A percentile compares a stretch with the other conserved stretches of the same genome.
phyloP scores from a whole-genome alignment of 805 yeast species.

The Candida morakotiae region DNA sequence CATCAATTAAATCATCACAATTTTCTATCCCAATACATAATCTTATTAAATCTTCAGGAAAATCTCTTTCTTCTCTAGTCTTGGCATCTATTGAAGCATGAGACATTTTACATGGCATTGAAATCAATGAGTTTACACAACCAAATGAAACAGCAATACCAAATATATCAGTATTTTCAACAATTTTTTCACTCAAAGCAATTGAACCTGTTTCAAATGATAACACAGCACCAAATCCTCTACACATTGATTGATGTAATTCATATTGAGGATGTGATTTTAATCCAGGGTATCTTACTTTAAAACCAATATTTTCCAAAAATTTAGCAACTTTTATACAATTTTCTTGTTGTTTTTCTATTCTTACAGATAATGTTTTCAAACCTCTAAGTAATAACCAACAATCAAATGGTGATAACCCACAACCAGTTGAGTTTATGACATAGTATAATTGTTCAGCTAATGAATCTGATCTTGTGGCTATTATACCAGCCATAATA shows the following conservation, averaged over 20 bases:
- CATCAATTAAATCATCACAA: conserved; percentile 74
- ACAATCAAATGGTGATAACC: conserved; percentile 86
- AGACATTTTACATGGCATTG: conserved; percentile 94
- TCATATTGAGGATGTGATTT: conserved; percentile 77
- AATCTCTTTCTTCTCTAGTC: conserved; percentile 79
- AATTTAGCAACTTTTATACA: conserved; percentile 73
- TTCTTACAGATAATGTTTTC: conserved; percentile 80
- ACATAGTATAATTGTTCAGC: conserved; percentile 71
- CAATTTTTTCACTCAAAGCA: conserved; percentile 61
- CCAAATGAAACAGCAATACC: conserved; percentile 94
- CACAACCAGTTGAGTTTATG: conserved; percentile 88
- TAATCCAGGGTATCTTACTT: conserved; percentile 84
- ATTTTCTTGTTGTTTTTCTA: conserved; percentile 84
- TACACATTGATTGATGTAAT: conserved; percentile 69
- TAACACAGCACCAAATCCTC: conserved; percentile 87
- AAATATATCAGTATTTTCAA: conserved; percentile 71
- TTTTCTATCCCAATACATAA: conserved; percentile 91
- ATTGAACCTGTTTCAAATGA: conserved; percentile 84
- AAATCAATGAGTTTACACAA: conserved; percentile 85
- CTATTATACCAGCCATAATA: conserved; percentile 91
- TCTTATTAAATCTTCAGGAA: conserved; percentile 89
- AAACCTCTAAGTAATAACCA: conserved; percentile 88
- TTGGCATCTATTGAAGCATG: conserved; percentile 94
- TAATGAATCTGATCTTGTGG: conserved; percentile 57
- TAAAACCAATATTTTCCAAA: conserved; percentile 63